Conservation (phyloP, 352 stramenopile genomes). For the Pythium aquatile region DNA sequence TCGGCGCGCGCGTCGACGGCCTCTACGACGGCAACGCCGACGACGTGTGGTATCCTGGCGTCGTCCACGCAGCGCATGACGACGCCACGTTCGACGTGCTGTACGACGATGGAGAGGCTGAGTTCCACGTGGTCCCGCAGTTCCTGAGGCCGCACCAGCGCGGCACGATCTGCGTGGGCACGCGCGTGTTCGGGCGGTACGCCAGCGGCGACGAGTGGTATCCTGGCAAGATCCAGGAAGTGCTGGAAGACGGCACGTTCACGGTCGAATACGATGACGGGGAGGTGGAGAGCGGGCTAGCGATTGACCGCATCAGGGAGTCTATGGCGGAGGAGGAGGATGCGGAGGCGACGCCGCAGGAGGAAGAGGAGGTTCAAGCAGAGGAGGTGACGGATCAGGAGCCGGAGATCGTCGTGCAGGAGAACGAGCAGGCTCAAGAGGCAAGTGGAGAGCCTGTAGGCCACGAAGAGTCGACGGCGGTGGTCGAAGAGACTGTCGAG, state of each 20-base stretch:
- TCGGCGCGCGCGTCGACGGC: constrained; percentile 68
- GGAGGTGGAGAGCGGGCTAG: constrained; percentile 63
- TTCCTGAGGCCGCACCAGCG: constrained; percentile 50
- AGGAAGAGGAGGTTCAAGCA: background rate
- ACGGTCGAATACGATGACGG: constrained; percentile 80
- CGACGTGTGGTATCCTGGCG: constrained; percentile 77
- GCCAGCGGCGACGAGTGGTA: constrained; percentile 71
- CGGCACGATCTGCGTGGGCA: constrained; percentile 76
- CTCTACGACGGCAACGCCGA: constrained; percentile 80
- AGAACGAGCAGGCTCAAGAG: background rate
- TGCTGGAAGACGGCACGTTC: constrained; percentile 63
- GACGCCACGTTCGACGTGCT: constrained; percentile 45
- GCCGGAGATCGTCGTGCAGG: background rate
- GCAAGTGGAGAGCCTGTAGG: background rate
- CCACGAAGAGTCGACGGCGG: constrained; percentile 7
- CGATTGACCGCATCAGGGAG: constrained; percentile 54
- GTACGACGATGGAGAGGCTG: constrained; percentile 77
- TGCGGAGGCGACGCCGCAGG: background rate
- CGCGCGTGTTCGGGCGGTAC: constrained; percentile 67
- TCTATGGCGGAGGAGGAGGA: constrained; percentile 9
- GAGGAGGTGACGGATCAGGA: constrained; percentile 6
- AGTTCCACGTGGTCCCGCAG: constrained; percentile 36
- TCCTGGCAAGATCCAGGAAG: constrained; percentile 53
- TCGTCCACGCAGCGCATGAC: constrained; percentile 36
- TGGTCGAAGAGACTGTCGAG: constrained; percentile 17